Evolutionary conservation across 176 grass and related monocot species (phyloP).

Genomic region (Saccharum spontaneum): DNA sequence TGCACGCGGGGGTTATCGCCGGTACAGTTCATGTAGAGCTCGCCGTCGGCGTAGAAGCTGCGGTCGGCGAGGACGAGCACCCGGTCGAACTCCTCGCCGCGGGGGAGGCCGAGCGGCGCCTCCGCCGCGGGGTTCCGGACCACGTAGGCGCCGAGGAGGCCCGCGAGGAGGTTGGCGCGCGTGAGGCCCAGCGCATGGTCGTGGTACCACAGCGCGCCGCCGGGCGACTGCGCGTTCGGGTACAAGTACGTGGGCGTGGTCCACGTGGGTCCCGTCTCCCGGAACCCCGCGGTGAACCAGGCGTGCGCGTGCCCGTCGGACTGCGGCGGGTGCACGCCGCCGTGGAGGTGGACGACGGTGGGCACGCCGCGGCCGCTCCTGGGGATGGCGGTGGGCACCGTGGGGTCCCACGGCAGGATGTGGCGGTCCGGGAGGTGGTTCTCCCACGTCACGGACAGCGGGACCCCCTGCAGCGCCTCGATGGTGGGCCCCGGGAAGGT

Average conservation of each 20-base stretch:
- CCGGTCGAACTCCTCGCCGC: constrained; percentile 47
- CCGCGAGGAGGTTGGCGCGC: constrained; percentile 74
- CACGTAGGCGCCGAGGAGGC: constrained; percentile 71
- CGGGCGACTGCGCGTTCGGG: constrained; percentile 66
- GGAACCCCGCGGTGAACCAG: constrained; percentile 71
- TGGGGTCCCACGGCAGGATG: constrained; percentile 77
- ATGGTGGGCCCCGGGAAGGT: constrained; percentile 70
- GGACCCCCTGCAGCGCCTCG: constrained; percentile 57
- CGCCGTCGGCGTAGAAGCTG: constrained; percentile 65
- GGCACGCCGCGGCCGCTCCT: constrained; percentile 54
- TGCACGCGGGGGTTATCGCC: constrained; percentile 40
- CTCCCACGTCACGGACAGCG: constrained; percentile 16
- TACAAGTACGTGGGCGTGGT: constrained; percentile 47
- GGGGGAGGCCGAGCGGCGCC: constrained; percentile 47
- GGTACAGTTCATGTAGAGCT: constrained; percentile 59
- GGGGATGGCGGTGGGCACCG: constrained; percentile 53
- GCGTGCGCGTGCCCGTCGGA: constrained; percentile 58
- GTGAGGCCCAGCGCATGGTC: constrained; percentile 74
- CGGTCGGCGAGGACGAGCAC: constrained; percentile 64
- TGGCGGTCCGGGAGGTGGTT: constrained; percentile 17
- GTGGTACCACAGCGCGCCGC: constrained; percentile 67
- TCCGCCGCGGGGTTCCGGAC: constrained; percentile 39
- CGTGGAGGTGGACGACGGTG: constrained; percentile 78
- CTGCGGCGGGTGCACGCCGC: constrained; percentile 50
- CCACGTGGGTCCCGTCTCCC: constrained; percentile 43